Evolutionary conservation across 2,329 filamentous ascomycete species (phyloP).

Genomic region (Thielaviopsis populi): DNA sequence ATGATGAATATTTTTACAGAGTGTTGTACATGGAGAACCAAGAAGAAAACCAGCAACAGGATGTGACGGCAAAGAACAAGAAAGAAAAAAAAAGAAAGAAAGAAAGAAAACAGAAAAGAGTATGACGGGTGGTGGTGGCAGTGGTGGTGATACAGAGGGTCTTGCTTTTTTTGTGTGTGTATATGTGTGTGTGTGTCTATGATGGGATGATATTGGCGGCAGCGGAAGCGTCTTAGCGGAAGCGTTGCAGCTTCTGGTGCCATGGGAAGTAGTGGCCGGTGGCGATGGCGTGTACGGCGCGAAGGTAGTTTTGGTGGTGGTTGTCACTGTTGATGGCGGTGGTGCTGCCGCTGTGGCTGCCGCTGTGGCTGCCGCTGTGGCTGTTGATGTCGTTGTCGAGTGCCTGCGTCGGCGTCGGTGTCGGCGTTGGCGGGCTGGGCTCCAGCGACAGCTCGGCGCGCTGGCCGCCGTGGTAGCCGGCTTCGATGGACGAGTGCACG

Average conservation of each 20-base stretch:
- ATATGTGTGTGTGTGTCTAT: too few species aligned
- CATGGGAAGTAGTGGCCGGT: constrained; percentile 10
- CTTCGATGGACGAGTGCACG: constrained; percentile 38
- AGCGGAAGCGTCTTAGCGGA: background rate
- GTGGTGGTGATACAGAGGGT: background rate
- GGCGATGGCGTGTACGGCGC: constrained; percentile 6
- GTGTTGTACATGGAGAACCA: background rate
- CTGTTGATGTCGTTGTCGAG: too few species aligned
- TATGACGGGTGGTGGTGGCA: too few species aligned
- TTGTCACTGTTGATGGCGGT: too few species aligned
- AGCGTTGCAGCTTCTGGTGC: constrained; percentile 6
- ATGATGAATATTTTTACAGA: background rate
- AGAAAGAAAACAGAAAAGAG: background rate
- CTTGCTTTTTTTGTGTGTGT: too few species aligned
- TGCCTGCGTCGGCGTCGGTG: background rate
- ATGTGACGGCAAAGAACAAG: background rate
- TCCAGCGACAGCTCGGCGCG: constrained; percentile 37
- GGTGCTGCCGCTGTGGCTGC: too few species aligned
- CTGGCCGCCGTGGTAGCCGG: constrained; percentile 35
- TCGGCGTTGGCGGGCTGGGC: constrained; percentile 18
- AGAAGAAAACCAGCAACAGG: background rate
- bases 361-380: too few species aligned
- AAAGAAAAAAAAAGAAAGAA: background rate
- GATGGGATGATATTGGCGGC: too few species aligned
- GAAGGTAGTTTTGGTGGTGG: constrained; percentile 1